phyloP scores from a whole-genome alignment of 768 basidiomycete genomes.

The Kwoniella bestiolae region DNA sequence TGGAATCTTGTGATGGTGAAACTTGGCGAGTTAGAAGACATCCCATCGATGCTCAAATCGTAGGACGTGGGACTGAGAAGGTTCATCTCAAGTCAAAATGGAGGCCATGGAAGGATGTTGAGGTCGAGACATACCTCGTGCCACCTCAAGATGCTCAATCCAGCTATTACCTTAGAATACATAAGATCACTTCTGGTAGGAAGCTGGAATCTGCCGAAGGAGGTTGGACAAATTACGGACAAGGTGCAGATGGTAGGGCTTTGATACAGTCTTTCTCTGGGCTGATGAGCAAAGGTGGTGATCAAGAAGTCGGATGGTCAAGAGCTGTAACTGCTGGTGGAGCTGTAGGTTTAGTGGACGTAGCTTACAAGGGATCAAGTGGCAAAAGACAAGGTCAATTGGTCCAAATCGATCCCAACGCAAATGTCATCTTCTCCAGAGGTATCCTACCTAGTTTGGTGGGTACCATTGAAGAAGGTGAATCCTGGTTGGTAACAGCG shows the following conservation, averaged over 20 bases:
- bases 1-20: conserved; percentile 63
- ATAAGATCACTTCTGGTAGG: conserved; percentile 64
- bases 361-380: conserved; percentile 48
- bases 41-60: conserved; percentile 64
- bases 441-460: conserved; percentile 71
- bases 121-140: conserved; percentile 75
- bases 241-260: conserved; percentile 66
- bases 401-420: conserved; percentile 73
- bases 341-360: conserved; percentile 67
- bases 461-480: conserved; percentile 61
- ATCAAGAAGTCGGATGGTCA: conserved; percentile 60
- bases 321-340: conserved; percentile 68
- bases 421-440: conserved; percentile 70
- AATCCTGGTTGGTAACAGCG: conserved; percentile 68
- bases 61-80: conserved; percentile 58
- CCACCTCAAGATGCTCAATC: conserved; percentile 66
- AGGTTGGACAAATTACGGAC: conserved; percentile 73
- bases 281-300: conserved; percentile 62
- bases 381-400: conserved; percentile 59
- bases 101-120: conserved; percentile 74
- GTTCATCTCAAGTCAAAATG: conserved; percentile 70
- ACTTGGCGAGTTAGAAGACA: conserved; percentile 72
- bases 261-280: conserved; percentile 62
- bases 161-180: conserved; percentile 72
- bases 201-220: conserved; percentile 68